Evolutionary conservation across 768 basidiomycete genomes (phyloP), one percentile per base, ranked within the genome.

Genomic region (Termitomyces sp.): DNA sequence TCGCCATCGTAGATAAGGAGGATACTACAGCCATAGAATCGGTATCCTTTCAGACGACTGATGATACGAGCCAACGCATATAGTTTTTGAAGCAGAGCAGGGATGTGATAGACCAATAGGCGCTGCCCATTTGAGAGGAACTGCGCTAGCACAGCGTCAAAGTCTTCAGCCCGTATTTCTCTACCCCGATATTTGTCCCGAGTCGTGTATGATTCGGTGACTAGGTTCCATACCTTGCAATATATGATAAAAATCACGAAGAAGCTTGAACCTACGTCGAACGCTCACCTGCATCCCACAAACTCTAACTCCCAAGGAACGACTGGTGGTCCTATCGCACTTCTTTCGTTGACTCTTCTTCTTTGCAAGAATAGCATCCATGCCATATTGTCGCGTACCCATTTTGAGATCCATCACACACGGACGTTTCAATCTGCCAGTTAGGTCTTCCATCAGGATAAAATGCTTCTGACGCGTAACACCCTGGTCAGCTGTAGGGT

Each of bases 261-360:
- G 11, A 30, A 18, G 4, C 27, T 44, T 20, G 18, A 58, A 42
- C 37, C 33, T 48, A 24, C 51, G 54, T 49, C 22, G 59, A 62
- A 7, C 13, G 41, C 89, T 76, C 67, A 95, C 96, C 87, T 99
- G 97, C 95, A 98, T 98, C 5, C 97, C 97, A 71, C 97, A 99
- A 56, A 98, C 86, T 63, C 97, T 82, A 20, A 96, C 92, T 4
- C 97, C 97, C 47, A 98, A 74, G 15, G 86, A 82, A 64, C 92
- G 79, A 71, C 95, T 98, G 22, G 97, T 98, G 54, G 97, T 98
- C 56, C 89, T 81, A 69, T 97, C 95, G 69, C 97, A 98, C 75
- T 99, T 99, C 75, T 97, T 97, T 56, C 95, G 85, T 76, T 99
- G 97, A 69, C 95, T 98, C 77, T 90, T 95, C 83, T 97, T 98